Evolutionary conservation across 352 stramenopile genomes (phyloP).

Genomic region (Halophytophthora batemanensis): DNA sequence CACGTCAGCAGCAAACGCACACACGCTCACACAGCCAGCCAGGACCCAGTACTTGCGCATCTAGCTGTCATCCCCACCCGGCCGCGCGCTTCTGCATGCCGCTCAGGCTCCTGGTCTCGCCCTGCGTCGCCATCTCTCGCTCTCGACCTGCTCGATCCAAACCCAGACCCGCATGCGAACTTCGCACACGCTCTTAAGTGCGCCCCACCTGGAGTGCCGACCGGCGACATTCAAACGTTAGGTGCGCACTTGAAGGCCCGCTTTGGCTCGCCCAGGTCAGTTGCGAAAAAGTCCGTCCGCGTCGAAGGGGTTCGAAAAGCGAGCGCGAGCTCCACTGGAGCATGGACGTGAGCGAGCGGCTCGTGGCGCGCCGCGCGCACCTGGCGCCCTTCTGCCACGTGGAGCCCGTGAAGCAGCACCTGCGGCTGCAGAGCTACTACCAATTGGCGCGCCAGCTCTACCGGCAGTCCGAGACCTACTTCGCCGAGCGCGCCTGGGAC

Average conservation of each 20-base stretch:
- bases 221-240: neutral
- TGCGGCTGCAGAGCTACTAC: constrained; percentile 67
- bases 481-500: constrained; percentile 53
- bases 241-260: neutral
- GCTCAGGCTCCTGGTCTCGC: constrained; percentile 38
- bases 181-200: constrained; percentile 18
- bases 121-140: constrained; percentile 2
- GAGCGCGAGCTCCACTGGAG: neutral
- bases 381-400: constrained; percentile 61
- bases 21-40: neutral
- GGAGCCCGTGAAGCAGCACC: constrained; percentile 61
- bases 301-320: constrained; percentile 26
- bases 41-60: neutral
- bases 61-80: constrained; percentile 15
- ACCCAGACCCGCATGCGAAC: no score
- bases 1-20: neutral
- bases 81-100: constrained; percentile 45
- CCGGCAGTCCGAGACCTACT: constrained; percentile 70
- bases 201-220: constrained; percentile 7
- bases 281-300: constrained; percentile 7
- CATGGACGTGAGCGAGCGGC: constrained; percentile 49
- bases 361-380: constrained; percentile 50
- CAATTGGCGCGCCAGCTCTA: constrained; percentile 73
- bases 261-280: constrained; percentile 21
- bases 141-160: no score